These are phyloP conservation scores for Hanseniaspora clermontiae DNA, from an alignment of 805 yeast species.

Conservation along the genomic window DNA sequence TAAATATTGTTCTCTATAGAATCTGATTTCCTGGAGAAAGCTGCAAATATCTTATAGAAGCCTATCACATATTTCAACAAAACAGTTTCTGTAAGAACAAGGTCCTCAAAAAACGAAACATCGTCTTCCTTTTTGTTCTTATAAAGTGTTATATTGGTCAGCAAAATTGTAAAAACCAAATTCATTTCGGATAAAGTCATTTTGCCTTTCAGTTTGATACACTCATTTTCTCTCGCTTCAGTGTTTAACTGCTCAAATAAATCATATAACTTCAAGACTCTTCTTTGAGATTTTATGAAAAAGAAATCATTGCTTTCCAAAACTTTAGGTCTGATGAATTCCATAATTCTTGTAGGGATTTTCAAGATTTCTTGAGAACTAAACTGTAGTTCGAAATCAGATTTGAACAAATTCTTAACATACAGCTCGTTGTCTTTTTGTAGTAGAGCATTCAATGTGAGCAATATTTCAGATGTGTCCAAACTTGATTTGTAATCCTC, in stretches of 20 bases:
- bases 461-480: background rate
- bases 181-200: background rate
- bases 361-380: background rate
- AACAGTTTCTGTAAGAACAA: constrained; percentile 1
- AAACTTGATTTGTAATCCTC: background rate
- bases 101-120: background rate
- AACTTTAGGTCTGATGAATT: background rate
- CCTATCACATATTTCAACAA: background rate
- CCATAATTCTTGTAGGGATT: background rate
- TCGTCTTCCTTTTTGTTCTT: background rate
- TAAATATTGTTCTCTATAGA: constrained; percentile 5
- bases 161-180: background rate
- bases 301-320: background rate
- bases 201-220: background rate
- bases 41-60: constrained; percentile 6
- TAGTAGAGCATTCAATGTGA: background rate
- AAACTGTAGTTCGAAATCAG: background rate
- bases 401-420: constrained; percentile 4
- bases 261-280: background rate
- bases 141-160: background rate
- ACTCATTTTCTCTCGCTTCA: background rate
- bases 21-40: background rate
- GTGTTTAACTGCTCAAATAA: background rate
- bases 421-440: constrained; percentile 9
- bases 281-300: background rate